phyloP scores from a whole-genome alignment of 2,329 filamentous ascomycete species.

The Xylariaceae sp. region DNA sequence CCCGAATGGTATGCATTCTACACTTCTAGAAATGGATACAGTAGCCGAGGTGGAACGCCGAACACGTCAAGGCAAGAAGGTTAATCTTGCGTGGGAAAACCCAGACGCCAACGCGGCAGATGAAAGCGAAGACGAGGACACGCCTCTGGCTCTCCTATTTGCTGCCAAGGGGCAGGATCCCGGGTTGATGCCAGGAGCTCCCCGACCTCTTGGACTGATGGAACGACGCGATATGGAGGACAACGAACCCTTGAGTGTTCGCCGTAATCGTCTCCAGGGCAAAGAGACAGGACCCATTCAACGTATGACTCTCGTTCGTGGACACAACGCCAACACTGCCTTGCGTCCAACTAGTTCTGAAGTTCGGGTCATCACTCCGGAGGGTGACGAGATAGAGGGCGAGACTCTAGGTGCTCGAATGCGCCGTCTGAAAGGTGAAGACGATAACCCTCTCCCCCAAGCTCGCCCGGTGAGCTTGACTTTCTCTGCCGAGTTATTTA shows the following conservation, averaged over 20 bases:
- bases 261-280: conserved; percentile 69
- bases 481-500: conserved; percentile 65
- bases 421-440: conserved; percentile 56
- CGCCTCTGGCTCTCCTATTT: conserved; percentile 78
- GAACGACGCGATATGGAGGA: conserved; percentile 83
- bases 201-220: conserved; percentile 67
- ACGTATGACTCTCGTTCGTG: conserved; percentile 38
- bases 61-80: conserved; percentile 65
- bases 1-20: conserved; percentile 82
- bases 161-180: conserved; percentile 54
- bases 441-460: conserved; percentile 43
- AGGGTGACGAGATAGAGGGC: conserved; percentile 51
- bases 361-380: conserved; percentile 31
- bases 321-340: conserved; percentile 28
- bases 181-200: conserved; percentile 48
- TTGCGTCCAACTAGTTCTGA: conserved; percentile 28
- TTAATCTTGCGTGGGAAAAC: conserved; percentile 85
- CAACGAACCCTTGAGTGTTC: conserved; percentile 77
- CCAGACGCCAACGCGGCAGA: conserved; percentile 23
- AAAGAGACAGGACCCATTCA: conserved; percentile 41
- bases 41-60: conserved; percentile 80
- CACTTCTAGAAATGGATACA: conserved; percentile 82
- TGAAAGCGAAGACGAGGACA: conserved; percentile 48
- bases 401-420: conserved; percentile 64
- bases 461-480: conserved; percentile 57